Conservation (phyloP, 2,329 filamentous ascomycete species). For the Cercospora beticola region DNA sequence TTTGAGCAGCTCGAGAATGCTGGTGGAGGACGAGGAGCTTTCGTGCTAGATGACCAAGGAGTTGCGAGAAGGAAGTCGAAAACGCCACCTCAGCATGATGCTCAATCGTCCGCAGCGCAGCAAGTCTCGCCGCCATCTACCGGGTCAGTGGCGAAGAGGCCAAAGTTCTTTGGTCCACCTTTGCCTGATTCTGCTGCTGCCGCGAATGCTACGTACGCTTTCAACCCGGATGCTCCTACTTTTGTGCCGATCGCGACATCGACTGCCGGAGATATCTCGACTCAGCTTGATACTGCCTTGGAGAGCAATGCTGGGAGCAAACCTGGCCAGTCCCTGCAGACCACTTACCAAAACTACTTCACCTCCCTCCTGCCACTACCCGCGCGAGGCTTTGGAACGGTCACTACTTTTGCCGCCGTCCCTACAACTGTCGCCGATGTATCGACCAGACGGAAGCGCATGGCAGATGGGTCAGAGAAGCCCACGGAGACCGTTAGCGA, state of each 20-base stretch:
- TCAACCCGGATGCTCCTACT: constrained; percentile 12
- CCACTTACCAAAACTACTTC: constrained; percentile 9
- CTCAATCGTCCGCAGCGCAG: not conserved
- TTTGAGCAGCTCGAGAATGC: constrained; percentile 28
- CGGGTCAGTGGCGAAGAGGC: constrained; percentile 8
- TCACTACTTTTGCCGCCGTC: constrained; percentile 3
- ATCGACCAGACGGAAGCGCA: constrained; percentile 20
- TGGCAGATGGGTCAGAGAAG: constrained; percentile 28
- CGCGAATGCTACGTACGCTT: not conserved
- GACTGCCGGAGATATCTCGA: constrained; percentile 8
- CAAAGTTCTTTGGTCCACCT: constrained; percentile 16
- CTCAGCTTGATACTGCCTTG: constrained; percentile 7
- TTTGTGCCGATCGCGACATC: constrained; percentile 13
- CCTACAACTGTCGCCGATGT: not conserved
- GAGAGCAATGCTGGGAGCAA: not conserved
- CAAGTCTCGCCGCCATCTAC: constrained; percentile 5
- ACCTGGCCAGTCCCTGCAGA: not conserved
- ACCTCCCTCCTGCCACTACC: not conserved
- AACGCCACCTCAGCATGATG: not conserved
- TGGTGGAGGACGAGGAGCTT: constrained; percentile 25
- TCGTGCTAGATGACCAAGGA: constrained; percentile 22
- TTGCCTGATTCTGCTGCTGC: not conserved
- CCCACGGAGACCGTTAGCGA: constrained; percentile 5
- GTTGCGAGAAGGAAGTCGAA: constrained; percentile 6
- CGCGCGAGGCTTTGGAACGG: not conserved